Evolutionary conservation across 257 asterid genomes (phyloP).

Genomic region (Capsicum pubescens): DNA sequence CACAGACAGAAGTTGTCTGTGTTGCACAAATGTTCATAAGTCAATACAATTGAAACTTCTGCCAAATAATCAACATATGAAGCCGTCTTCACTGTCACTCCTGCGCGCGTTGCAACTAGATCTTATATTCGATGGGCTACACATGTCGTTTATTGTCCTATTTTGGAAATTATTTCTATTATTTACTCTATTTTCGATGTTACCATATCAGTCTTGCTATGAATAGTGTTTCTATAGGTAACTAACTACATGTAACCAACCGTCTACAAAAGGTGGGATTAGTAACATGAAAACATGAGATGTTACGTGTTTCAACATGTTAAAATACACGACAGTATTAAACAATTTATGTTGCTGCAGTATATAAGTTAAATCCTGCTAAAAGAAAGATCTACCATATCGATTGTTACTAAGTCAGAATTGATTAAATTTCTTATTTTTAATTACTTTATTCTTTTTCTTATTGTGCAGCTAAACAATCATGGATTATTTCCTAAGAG

Average conservation of each 20-base stretch:
- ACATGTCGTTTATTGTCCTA: no score
- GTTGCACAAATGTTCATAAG: no score
- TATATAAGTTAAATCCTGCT: not conserved
- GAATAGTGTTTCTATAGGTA: not conserved
- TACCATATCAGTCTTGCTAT: not conserved
- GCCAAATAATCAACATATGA: no score
- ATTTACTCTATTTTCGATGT: not conserved
- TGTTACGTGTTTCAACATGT: not conserved
- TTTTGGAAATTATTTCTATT: no score
- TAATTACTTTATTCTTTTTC: no score
- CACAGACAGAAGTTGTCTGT: no score
- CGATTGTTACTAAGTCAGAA: not conserved
- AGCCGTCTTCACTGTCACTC: no score
- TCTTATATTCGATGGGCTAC: not conserved
- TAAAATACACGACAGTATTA: not conserved
- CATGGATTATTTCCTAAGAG: constrained; percentile 40
- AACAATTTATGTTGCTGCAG: not conserved
- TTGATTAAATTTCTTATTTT: not conserved
- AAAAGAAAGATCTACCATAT: not conserved
- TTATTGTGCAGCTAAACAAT: constrained; percentile 50
- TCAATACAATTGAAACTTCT: no score
- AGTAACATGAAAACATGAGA: not conserved
- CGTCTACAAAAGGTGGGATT: not conserved
- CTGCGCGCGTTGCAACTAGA: not conserved
- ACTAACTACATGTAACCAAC: not conserved